These are phyloP conservation scores for Gonapodya prolifera DNA, from an alignment of 192 early-diverging fungal species.

Conservation along the genomic window DNA sequence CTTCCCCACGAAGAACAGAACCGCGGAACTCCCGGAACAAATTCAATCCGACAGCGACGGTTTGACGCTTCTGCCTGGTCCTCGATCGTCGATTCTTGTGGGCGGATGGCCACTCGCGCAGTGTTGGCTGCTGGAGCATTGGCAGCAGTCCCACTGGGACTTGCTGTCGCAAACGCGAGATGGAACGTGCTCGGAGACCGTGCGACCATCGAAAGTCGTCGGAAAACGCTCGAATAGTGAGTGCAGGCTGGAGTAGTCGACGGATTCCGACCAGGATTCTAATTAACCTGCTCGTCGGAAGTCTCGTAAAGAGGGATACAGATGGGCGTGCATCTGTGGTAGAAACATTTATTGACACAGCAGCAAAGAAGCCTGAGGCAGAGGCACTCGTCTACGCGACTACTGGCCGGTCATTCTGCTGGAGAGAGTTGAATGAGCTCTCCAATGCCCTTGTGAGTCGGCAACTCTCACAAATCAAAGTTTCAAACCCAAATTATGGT, in stretches of 20 bases:
- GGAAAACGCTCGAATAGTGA: neutral
- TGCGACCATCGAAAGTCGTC: neutral
- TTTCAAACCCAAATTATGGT: too few species aligned
- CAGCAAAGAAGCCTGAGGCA: neutral
- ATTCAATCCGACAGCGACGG: too few species aligned
- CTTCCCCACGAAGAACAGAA: too few species aligned
- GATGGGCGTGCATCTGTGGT: neutral
- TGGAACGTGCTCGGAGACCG: neutral
- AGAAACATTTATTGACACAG: neutral
- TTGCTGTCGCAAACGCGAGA: neutral
- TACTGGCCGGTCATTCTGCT: neutral
- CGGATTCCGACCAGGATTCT: too few species aligned
- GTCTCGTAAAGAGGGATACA: neutral
- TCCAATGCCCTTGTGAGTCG: neutral
- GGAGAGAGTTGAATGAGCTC: neutral
- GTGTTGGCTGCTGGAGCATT: neutral
- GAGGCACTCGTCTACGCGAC: neutral
- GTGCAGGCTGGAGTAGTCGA: neutral
- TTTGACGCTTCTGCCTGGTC: too few species aligned
- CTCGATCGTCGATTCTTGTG: too few species aligned
- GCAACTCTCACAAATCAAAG: neutral
- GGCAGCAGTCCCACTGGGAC: neutral
- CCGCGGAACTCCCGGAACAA: too few species aligned
- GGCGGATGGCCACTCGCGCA: neutral
- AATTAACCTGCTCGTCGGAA: neutral